Evolutionary conservation across 768 basidiomycete genomes (phyloP).

Genomic region (Hypholoma sublateritium): DNA sequence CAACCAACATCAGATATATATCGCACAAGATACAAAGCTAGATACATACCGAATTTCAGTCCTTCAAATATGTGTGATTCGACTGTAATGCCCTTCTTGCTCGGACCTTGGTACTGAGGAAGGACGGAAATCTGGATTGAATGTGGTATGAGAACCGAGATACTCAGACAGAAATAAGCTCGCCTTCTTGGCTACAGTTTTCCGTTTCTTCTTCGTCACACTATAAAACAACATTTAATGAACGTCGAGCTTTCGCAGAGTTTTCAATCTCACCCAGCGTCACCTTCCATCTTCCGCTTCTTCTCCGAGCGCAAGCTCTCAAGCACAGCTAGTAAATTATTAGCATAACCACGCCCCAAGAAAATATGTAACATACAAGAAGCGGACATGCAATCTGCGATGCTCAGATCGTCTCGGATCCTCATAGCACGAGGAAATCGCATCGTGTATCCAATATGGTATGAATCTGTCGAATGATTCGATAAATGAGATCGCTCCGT

Average conservation of each 20-base stretch:
- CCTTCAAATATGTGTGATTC: constrained; percentile 70
- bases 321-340: constrained; percentile 44
- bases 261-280: constrained; percentile 41
- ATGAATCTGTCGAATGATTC: constrained; percentile 67
- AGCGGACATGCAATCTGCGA: constrained; percentile 73
- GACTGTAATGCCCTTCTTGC: constrained; percentile 55
- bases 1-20: background rate
- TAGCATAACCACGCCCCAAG: background rate
- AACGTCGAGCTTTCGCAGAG: background rate
- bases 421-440: constrained; percentile 86
- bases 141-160: background rate
- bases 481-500: background rate
- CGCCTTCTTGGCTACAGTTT: constrained; percentile 53
- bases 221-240: constrained; percentile 18
- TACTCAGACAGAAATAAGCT: background rate
- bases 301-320: constrained; percentile 61
- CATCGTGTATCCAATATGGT: constrained; percentile 85
- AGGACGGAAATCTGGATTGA: constrained; percentile 53
- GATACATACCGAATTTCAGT: constrained; percentile 73
- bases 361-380: constrained; percentile 42
- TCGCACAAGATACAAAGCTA: background rate
- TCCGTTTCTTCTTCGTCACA: constrained; percentile 57
- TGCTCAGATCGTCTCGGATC: constrained; percentile 76
- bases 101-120: constrained; percentile 66
- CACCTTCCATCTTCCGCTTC: constrained; percentile 75